Percentiles rank a stretch among this genome's conserved stretches.
Evolutionary conservation across 2,329 filamentous ascomycete species (phyloP).

Genomic region (Capronia epimyces): DNA sequence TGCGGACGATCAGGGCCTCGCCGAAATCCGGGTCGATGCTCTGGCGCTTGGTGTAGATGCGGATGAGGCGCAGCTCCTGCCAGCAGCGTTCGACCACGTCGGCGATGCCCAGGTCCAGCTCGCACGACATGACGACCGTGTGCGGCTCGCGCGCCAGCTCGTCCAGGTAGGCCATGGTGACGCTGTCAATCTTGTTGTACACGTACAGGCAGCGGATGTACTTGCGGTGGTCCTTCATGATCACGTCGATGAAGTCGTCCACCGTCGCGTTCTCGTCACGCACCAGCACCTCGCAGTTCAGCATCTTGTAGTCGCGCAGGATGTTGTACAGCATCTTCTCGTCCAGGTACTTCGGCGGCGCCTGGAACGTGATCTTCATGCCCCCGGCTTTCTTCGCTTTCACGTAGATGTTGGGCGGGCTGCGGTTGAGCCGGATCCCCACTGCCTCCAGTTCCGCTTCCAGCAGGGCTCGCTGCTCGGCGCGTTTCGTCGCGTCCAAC

Average conservation of each 20-base stretch:
- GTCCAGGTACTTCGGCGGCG: constrained; percentile 82
- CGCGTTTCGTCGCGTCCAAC: constrained; percentile 90
- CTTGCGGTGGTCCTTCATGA: constrained; percentile 98
- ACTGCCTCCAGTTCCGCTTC: constrained; percentile 93
- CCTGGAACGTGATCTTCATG: constrained; percentile 96
- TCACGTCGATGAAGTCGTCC: constrained; percentile 97
- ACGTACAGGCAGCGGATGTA: constrained; percentile 94
- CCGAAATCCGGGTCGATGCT: constrained; percentile 80
- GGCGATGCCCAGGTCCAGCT: constrained; percentile 84
- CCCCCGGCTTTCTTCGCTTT: constrained; percentile 94
- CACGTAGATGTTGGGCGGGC: constrained; percentile 95
- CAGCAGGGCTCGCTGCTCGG: constrained; percentile 81
- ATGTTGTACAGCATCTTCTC: constrained; percentile 99
- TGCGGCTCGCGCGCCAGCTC: constrained; percentile 85
- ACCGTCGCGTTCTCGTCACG: constrained; percentile 93
- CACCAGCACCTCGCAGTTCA: constrained; percentile 93
- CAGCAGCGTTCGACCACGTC: constrained; percentile 94
- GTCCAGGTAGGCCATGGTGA: constrained; percentile 89
- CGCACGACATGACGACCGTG: constrained; percentile 96
- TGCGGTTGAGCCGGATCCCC: constrained; percentile 84
- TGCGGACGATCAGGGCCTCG: constrained; percentile 88
- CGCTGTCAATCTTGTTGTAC: constrained; percentile 98
- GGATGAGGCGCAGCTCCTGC: constrained; percentile 83
- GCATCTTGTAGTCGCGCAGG: constrained; percentile 94
- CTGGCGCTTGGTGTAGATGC: constrained; percentile 95